These are phyloP conservation scores for Colletotrichum lentis DNA, from an alignment of 2,329 filamentous ascomycete species.

Conservation along the genomic window DNA sequence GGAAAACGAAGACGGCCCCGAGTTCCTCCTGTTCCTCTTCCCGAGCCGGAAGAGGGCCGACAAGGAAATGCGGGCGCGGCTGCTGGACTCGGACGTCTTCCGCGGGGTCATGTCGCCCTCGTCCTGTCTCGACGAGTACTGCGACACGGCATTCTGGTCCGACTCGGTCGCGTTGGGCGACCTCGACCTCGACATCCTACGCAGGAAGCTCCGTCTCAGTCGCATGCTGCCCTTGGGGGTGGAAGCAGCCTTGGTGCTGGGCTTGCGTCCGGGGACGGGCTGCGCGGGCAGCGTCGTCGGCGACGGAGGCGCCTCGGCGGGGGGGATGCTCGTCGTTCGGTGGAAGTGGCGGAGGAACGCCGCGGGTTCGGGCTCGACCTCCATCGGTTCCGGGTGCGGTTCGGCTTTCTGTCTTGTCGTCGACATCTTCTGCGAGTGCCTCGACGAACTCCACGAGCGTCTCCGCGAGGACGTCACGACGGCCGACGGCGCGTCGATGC, in stretches of 20 bases:
- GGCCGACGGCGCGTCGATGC: constrained; percentile 60
- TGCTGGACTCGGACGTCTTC: constrained; percentile 64
- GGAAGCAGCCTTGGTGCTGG: constrained; percentile 29
- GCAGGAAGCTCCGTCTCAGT: constrained; percentile 50
- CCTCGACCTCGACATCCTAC: constrained; percentile 59
- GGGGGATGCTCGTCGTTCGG: constrained; percentile 59
- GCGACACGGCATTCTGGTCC: constrained; percentile 49
- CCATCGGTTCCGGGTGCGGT: constrained; percentile 31
- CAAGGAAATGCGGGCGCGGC: constrained; percentile 63
- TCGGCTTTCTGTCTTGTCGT: constrained; percentile 35
- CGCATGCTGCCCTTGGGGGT: constrained; percentile 45
- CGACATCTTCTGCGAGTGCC: constrained; percentile 46
- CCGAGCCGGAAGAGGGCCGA: constrained; percentile 79
- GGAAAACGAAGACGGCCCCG: constrained; percentile 80
- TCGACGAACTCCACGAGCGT: constrained; percentile 51
- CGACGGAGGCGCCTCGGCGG: constrained; percentile 44
- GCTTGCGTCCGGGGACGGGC: constrained; percentile 10
- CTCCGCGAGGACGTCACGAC: constrained; percentile 65
- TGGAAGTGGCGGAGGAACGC: constrained; percentile 51
- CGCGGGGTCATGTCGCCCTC: constrained; percentile 60
- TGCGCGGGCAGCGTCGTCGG: constrained; percentile 19
- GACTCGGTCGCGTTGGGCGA: constrained; percentile 56
- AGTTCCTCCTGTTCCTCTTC: constrained; percentile 63
- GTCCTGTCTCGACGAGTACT: constrained; percentile 52
- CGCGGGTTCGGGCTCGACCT: constrained; percentile 29